Percentiles rank a stretch among this genome's conserved stretches.
These are phyloP conservation scores for Fraxinus sp. DNA, from an alignment of 305 asterid genomes.

Conservation along the genomic window DNA sequence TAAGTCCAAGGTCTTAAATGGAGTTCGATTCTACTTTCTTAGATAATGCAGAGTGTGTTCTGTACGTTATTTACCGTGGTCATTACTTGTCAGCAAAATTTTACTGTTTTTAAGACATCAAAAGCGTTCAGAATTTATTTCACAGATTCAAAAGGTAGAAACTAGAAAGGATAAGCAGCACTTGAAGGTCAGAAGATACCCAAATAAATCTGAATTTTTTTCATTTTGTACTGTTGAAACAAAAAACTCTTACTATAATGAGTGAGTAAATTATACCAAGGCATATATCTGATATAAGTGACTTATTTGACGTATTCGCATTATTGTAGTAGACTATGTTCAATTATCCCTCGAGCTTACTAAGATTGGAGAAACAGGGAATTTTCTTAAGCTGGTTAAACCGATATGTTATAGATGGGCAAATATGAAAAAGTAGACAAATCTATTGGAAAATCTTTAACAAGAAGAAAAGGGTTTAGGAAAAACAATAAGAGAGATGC, in stretches of 20 bases:
- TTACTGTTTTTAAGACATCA: not conserved
- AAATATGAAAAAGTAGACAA: not conserved
- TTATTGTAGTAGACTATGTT: not conserved
- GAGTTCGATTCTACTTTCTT: not conserved
- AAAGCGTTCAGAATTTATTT: not conserved
- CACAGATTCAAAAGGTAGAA: not conserved
- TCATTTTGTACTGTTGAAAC: not conserved
- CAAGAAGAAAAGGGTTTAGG: not conserved
- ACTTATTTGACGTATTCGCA: not conserved
- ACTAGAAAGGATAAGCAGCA: not conserved
- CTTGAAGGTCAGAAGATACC: not conserved
- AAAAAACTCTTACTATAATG: not conserved
- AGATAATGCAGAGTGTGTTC: not conserved
- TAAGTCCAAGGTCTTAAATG: conserved; percentile 33
- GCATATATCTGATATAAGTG: not conserved
- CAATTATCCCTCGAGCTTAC: not conserved
- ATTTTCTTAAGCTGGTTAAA: not conserved
- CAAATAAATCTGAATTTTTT: not conserved
- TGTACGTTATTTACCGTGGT: not conserved
- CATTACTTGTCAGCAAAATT: not conserved
- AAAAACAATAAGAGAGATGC: not conserved
- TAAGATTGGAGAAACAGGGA: not conserved
- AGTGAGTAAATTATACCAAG: not conserved
- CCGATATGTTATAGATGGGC: not conserved
- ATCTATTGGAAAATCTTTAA: not conserved